Evolutionary conservation across 768 basidiomycete genomes (phyloP), one percentile per base, ranked within the genome.

Genomic region (Chalciporus pseudorubinellus): DNA sequence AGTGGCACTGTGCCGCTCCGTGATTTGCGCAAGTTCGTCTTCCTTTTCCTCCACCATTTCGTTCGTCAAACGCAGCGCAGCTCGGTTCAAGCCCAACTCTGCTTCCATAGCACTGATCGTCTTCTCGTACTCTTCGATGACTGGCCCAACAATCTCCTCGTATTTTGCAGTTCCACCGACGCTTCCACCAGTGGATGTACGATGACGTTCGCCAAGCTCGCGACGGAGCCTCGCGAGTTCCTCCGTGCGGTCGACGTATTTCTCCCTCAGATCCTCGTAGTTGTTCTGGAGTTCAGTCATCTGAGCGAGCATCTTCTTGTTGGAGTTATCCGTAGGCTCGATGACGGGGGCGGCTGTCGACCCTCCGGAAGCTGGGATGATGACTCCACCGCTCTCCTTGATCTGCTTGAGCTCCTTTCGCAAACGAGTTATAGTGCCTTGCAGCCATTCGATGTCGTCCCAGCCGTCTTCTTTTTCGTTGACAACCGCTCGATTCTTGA

Each of bases 71-170:
- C 89, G 74, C 65, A 97, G 73, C 18, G 94, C 92, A 2, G 90
- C 92, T 44, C 88, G 79, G 59, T 93, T 93, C 49, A 95, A 75
- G 58, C 81, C 89, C 47, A 97, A 77, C 70, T 95, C 93, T 0
- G 89, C 90, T 69, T 99, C 97, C 79, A 99, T 88, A 3, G 92
- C 87, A 38, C 84, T 81, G 58, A 98, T 95, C 1, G 93, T 92
- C 77, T 95, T 93, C 76, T 99, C 95, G 70, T 99, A 99, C 72
- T 98, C 94, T 71, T 97, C 91, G 46, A 99, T 97, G 59, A 99
- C 94, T 2, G 95, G 95, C 14, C 93, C 95, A 19, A 98, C 95
- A 56, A 89, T 93, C 70, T 92, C 92, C 63, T 92, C 92, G 62
- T 92, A 92, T 62, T 85, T 87, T 53, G 77, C 84, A 3, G 84